Evolutionary conservation across 495 filamentous ascomycete genomes (phyloP).

Genomic region (Aspergillus baeticus): DNA sequence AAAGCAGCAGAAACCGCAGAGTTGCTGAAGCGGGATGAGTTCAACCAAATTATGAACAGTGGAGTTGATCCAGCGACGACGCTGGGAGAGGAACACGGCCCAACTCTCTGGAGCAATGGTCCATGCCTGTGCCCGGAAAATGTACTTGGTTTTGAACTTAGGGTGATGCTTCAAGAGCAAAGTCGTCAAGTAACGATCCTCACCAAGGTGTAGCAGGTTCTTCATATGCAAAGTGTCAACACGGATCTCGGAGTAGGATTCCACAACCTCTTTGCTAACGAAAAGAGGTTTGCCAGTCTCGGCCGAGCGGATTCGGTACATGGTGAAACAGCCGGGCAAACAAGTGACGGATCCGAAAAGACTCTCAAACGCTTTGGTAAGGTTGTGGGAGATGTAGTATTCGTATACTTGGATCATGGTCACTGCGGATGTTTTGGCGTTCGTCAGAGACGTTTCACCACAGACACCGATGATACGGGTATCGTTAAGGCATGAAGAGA

Average conservation of each 20-base stretch:
- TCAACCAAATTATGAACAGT: slow-evolving; percentile 98
- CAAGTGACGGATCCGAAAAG: slow-evolving; percentile 97
- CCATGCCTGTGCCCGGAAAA: slow-evolving; percentile 88
- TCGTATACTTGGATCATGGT: slow-evolving; percentile 99
- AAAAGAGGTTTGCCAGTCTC: slow-evolving; percentile 95
- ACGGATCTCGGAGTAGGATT: slow-evolving; percentile 83
- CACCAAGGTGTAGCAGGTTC: slow-evolving; percentile 87
- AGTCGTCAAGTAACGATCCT: slow-evolving; percentile 95
- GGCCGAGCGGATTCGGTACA: slow-evolving; percentile 94
- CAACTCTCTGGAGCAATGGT: slow-evolving; percentile 94
- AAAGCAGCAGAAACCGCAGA: slow-evolving; percentile 99
- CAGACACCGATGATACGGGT: slow-evolving; percentile 90
- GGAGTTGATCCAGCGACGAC: slow-evolving; percentile 99
- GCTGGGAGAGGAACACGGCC: slow-evolving; percentile 93
- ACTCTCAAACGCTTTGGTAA: slow-evolving; percentile 97
- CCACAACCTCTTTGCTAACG: slow-evolving; percentile 85
- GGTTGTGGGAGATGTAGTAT: slow-evolving; percentile 98
- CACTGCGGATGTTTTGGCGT: slow-evolving; percentile 86
- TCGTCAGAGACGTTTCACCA: slow-evolving; percentile 90
- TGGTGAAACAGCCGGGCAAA: slow-evolving; percentile 95
- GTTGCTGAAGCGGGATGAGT: slow-evolving; percentile 85
- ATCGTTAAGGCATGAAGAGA: slow-evolving; percentile 86
- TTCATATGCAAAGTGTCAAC: slow-evolving; percentile 99
- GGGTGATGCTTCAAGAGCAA: slow-evolving; percentile 89
- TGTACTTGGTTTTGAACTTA: slow-evolving; percentile 97